Evolutionary conservation across 345 rosid species (phyloP).

Genomic region (Hibiscus tridactylites): DNA sequence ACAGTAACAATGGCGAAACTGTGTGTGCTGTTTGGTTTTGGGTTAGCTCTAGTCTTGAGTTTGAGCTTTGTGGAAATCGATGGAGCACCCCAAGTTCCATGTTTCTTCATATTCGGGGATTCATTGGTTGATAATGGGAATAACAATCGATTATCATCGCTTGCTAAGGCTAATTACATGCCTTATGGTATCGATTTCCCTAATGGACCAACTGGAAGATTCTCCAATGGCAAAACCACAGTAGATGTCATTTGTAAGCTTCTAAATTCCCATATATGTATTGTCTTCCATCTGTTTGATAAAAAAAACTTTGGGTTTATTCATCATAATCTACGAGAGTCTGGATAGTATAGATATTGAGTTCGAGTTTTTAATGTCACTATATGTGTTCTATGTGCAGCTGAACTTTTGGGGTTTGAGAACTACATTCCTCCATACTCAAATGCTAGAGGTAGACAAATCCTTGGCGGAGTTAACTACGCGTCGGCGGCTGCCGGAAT

Average conservation of each 20-base stretch:
- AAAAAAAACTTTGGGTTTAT: too few species aligned
- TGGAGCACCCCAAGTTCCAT: constrained; percentile 62
- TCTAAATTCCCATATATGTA: not conserved
- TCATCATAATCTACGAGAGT: too few species aligned
- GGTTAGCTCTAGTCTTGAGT: constrained; percentile 14
- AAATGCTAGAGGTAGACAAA: constrained; percentile 11
- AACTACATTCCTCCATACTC: constrained; percentile 13
- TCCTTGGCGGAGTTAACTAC: constrained; percentile 33
- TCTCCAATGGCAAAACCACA: constrained; percentile 68
- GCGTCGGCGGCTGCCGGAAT: constrained; percentile 39
- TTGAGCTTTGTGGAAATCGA: constrained; percentile 10
- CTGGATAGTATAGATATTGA: too few species aligned
- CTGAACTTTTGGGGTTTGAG: constrained; percentile 13
- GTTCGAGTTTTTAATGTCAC: too few species aligned
- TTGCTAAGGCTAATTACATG: constrained; percentile 62
- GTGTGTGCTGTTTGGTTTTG: constrained; percentile 14
- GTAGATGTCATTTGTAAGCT: constrained; percentile 65
- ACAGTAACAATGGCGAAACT: constrained; percentile 24
- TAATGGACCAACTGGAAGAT: constrained; percentile 73
- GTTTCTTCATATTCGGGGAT: constrained; percentile 83
- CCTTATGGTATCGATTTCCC: constrained; percentile 85
- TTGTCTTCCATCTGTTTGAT: too few species aligned
- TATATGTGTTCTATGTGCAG: not conserved
- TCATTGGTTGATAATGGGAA: constrained; percentile 88
- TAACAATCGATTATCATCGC: constrained; percentile 53